phyloP scores from a whole-genome alignment of 2,329 filamentous ascomycete species.

The Diaporthe destruens region DNA sequence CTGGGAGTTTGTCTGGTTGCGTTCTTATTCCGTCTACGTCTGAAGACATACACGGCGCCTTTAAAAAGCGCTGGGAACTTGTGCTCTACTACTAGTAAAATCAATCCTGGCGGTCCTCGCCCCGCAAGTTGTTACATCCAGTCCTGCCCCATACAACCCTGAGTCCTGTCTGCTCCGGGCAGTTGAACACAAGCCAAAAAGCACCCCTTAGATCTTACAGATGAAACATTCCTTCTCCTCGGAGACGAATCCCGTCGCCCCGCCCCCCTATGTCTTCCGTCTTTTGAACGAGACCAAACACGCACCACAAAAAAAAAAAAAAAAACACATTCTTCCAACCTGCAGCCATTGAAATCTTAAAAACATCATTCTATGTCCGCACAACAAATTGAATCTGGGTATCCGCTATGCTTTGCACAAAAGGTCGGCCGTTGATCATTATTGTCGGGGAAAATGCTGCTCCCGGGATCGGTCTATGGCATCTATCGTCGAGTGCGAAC shows the following conservation, averaged over 20 bases:
- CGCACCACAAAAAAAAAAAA: too few species aligned
- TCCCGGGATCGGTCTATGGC: constrained; percentile 3
- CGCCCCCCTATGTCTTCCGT: not conserved
- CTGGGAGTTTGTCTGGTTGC: not conserved
- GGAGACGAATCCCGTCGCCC: constrained; percentile 6
- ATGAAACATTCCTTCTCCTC: not conserved
- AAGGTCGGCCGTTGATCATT: constrained; percentile 33
- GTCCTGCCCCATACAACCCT: not conserved
- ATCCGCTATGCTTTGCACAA: constrained; percentile 34
- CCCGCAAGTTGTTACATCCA: constrained; percentile 13
- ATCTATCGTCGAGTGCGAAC: constrained; percentile 57
- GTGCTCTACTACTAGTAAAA: constrained; percentile 4
- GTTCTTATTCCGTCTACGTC: too few species aligned
- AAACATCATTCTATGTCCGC: constrained; percentile 13
- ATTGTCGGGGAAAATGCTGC: constrained; percentile 7
- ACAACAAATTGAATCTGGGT: constrained; percentile 26
- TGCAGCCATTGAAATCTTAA: constrained; percentile 25
- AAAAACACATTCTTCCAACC: constrained; percentile 10
- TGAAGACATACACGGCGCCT: too few species aligned
- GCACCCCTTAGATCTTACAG: constrained; percentile 6
- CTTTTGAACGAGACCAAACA: constrained; percentile 23
- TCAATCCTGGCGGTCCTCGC: constrained; percentile 7
- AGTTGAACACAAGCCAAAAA: constrained; percentile 26
- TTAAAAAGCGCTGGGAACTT: not conserved
- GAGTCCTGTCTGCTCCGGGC: constrained; percentile 22